phyloP scores from a whole-genome alignment of 371 early-diverging fungal species.

The Lichtheimia ramosa region DNA sequence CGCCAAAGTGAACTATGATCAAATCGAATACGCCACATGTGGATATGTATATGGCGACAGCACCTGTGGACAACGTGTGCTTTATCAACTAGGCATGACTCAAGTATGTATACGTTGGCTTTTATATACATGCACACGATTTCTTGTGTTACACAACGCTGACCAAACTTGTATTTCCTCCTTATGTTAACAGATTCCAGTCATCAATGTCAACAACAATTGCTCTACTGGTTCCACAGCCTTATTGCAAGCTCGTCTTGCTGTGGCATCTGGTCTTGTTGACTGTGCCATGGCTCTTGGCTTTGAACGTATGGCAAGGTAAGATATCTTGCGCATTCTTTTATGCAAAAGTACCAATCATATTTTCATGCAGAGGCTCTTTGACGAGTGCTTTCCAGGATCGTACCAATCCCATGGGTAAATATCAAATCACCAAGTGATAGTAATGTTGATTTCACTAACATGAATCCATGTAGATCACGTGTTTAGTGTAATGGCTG shows the following conservation, averaged over 20 bases:
- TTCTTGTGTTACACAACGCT: not conserved
- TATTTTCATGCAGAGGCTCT: slow-evolving; percentile 57
- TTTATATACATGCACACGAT: no score
- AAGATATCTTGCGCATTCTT: not conserved
- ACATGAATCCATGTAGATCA: slow-evolving; percentile 41
- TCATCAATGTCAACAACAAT: slow-evolving; percentile 79
- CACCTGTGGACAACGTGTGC: slow-evolving; percentile 75
- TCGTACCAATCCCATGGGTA: slow-evolving; percentile 69
- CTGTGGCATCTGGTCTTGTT: slow-evolving; percentile 67
- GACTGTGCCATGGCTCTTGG: slow-evolving; percentile 80
- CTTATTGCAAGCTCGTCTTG: slow-evolving; percentile 69
- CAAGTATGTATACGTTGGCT: slow-evolving; percentile 18
- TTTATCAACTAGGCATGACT: slow-evolving; percentile 73
- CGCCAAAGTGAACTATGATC: slow-evolving; percentile 67
- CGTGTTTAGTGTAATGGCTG: slow-evolving; percentile 53
- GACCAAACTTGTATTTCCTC: not conserved
- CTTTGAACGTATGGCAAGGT: slow-evolving; percentile 74
- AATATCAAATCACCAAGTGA: not conserved
- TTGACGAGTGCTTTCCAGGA: slow-evolving; percentile 60
- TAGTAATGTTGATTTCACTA: not conserved
- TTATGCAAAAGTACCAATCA: no score
- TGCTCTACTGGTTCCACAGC: slow-evolving; percentile 84
- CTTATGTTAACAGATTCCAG: slow-evolving; percentile 36
- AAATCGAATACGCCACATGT: slow-evolving; percentile 61
- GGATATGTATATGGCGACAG: slow-evolving; percentile 73